A percentile compares a stretch with the other conserved stretches of the same genome.
phyloP scores from a whole-genome alignment of 31 red algal species.

The Odonthalia washingtoniensis region DNA sequence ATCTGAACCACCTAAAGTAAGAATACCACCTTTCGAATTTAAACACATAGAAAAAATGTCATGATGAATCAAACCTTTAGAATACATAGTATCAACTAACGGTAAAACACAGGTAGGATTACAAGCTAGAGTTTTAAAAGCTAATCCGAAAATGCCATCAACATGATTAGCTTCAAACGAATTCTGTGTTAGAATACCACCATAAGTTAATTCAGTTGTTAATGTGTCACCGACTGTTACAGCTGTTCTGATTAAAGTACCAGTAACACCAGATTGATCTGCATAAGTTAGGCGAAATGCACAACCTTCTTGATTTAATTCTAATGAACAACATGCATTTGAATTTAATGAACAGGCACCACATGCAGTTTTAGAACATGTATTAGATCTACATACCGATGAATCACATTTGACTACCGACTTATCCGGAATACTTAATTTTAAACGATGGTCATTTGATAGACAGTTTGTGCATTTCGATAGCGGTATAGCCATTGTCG shows the following conservation, averaged over 20 bases:
- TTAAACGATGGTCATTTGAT: constrained; percentile 60
- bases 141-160: constrained; percentile 92
- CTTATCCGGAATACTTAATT: constrained; percentile 29
- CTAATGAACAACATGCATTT: constrained; percentile 74
- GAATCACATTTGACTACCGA: constrained; percentile 28
- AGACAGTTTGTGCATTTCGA: constrained; percentile 68
- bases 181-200: constrained; percentile 79
- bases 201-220: constrained; percentile 60
- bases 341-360: constrained; percentile 42
- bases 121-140: constrained; percentile 84
- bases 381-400: constrained; percentile 52
- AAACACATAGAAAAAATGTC: constrained; percentile 86
- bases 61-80: constrained; percentile 50
- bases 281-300: constrained; percentile 82
- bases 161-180: constrained; percentile 84
- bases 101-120: constrained; percentile 91
- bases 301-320: constrained; percentile 48
- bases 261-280: constrained; percentile 73
- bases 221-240: constrained; percentile 51
- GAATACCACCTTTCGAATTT: constrained; percentile 56
- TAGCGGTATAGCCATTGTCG: constrained; percentile 76
- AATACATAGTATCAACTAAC: constrained; percentile 82
- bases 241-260: constrained; percentile 60
- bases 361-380: constrained; percentile 59
- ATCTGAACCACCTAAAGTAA: constrained; percentile 83